Evolutionary conservation across 129 eudicot species (phyloP), one percentile per base, ranked within the genome.

Genomic region (Tagetes erecta): DNA sequence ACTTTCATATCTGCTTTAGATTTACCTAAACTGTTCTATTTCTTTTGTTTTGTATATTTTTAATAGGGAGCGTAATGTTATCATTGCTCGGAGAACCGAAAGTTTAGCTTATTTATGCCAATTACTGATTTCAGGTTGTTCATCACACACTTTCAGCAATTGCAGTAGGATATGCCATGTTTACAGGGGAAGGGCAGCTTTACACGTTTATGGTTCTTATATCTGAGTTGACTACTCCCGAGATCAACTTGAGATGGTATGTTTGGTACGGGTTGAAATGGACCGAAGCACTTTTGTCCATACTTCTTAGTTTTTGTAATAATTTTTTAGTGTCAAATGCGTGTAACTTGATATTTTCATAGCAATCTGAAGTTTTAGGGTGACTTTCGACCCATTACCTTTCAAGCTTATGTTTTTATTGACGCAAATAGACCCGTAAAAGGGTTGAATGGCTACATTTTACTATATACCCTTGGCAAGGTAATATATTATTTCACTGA

Each of bases 211-310:
- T 87, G 91, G 87, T 92, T 46, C 87, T 92, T 74, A 84, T 92
- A 30, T 92, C 96, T 55, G 96, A 92, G 82, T 83, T 86, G 70
- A 92, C 98, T 8, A 92, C 98, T 44, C 98, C 98, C 2, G 89
- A 77, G 63, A 85, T 92, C 70, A 92, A 92, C 76, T 70, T 92
- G 83, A 86, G 98, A 87, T 92, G 98, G 98, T 92, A 87, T 75
- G 1, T 49, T 1, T 53, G 35, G 35, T 53, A 27, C 10, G 8
- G 35, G 58, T 14, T 13, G 57, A 51, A 50, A 50, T 27, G 56
- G 55, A 8, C 4, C 27, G 3, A 47, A 47, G 52, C 52, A 51
- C 57, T 1, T 53, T 6, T 53, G 3, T 20, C 60, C 60, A 53
- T 13, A 53, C 1, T 53, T 53, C 60, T 53, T 6, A 1, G 6